phyloP scores from a whole-genome alignment of 2,329 filamentous ascomycete genomes.

The Arthroderma sp. region DNA sequence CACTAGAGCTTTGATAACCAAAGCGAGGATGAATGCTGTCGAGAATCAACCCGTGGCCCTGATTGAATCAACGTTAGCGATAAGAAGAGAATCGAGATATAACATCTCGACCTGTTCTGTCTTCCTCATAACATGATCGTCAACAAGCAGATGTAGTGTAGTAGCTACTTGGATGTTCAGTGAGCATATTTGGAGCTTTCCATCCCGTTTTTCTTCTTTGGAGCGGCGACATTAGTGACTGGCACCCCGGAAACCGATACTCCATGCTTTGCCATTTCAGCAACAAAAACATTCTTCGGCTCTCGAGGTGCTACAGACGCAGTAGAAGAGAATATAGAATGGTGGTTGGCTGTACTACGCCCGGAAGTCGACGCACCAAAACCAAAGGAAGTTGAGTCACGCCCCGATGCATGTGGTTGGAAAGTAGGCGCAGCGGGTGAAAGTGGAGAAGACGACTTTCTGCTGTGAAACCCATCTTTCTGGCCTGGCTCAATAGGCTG shows the following conservation, averaged over 20 bases:
- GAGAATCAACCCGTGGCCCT: background rate
- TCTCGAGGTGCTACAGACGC: background rate
- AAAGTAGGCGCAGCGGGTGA: conserved; percentile 2
- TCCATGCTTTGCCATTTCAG: conserved; percentile 9
- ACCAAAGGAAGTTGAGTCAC: background rate
- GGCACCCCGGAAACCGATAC: background rate
- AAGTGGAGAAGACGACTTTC: background rate
- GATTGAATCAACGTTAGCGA: background rate
- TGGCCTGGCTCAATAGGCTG: background rate
- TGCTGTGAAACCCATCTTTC: background rate
- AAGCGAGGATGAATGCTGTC: background rate
- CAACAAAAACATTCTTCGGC: background rate
- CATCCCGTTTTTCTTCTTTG: background rate
- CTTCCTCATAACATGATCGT: too few relatives aligned
- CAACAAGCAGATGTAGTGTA: too few relatives aligned
- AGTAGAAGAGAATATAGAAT: background rate
- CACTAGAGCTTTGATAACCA: too few relatives aligned
- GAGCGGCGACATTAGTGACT: background rate
- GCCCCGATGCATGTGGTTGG: background rate
- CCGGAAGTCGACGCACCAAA: background rate
- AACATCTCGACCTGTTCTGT: background rate
- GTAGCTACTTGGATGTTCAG: background rate
- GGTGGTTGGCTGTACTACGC: background rate
- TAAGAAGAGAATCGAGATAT: background rate
- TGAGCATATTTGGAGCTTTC: conserved; percentile 2